Conservation (phyloP, 1,284 basidiomycete genomes). For the Stygiomarasmius scandens region DNA sequence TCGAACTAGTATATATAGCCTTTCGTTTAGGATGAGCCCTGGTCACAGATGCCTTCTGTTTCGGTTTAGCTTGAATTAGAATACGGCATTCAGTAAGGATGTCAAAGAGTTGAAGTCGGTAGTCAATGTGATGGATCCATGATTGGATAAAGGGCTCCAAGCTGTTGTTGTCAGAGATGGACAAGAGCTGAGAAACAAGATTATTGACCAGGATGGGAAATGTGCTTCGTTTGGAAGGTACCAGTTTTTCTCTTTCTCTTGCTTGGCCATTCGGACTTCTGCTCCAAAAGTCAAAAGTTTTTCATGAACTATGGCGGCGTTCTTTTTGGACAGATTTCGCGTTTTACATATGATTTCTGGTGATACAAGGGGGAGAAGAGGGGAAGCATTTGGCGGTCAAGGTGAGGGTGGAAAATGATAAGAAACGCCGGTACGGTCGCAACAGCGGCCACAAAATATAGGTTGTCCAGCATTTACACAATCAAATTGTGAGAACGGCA, state of each 20-base stretch:
- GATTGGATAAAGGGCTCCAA: neutral
- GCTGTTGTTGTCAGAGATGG: neutral
- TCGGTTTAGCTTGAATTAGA: neutral
- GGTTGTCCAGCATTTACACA: neutral
- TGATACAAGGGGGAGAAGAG: neutral
- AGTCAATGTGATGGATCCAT: neutral
- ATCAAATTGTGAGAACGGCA: neutral
- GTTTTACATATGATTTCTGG: neutral
- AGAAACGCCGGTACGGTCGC: neutral
- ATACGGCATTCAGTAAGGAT: neutral
- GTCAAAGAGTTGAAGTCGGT: neutral
- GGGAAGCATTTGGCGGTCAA: neutral
- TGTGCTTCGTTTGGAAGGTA: neutral
- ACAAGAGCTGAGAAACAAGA: too few relatives aligned
- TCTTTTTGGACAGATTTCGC: neutral
- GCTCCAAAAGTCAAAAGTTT: neutral
- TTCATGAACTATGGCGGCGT: neutral
- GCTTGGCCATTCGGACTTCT: neutral
- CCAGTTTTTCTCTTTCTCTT: neutral
- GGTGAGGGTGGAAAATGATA: neutral
- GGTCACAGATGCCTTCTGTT: neutral
- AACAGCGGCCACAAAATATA: neutral
- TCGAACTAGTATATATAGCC: too few relatives aligned
- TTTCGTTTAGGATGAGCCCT: neutral
- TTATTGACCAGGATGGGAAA: neutral